Evolutionary conservation across 2,329 filamentous ascomycete species (phyloP).

Genomic region (Pyrenophora graminea): DNA sequence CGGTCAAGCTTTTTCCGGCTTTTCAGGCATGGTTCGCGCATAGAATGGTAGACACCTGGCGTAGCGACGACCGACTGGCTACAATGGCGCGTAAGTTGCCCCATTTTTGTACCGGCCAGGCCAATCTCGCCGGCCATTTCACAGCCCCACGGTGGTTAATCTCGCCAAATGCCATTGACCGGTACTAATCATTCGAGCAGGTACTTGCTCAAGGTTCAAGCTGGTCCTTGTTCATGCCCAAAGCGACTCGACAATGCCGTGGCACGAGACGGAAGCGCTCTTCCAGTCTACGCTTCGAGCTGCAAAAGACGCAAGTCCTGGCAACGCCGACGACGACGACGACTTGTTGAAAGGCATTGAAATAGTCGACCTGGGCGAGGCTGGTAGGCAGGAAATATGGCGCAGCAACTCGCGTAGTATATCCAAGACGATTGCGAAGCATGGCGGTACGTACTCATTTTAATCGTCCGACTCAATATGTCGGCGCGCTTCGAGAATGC

Average conservation of each 20-base stretch:
- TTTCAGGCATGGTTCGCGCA: conserved; percentile 66
- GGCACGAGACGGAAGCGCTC: conserved; percentile 39
- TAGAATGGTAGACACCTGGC: conserved; percentile 78
- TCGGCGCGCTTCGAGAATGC: conserved; percentile 1
- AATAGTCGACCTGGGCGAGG: conserved; percentile 40
- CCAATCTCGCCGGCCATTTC: neutral
- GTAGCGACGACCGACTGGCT: conserved; percentile 68
- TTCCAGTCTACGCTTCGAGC: conserved; percentile 36
- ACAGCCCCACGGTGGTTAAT: neutral
- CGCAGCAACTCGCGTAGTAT: conserved; percentile 27
- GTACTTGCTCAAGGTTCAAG: conserved; percentile 24
- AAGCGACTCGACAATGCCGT: conserved; percentile 43
- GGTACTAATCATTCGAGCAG: conserved; percentile 12
- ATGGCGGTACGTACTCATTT: conserved; percentile 39
- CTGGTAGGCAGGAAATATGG: conserved; percentile 41
- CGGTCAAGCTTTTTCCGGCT: conserved; percentile 68
- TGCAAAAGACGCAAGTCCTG: conserved; percentile 19
- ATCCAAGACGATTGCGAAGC: conserved; percentile 43
- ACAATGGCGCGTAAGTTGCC: conserved; percentile 53
- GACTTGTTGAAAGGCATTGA: conserved; percentile 20
- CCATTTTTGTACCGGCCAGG: neutral
- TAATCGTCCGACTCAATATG: neutral
- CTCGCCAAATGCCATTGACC: neutral
- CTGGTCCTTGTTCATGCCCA: conserved; percentile 43
- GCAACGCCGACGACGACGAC: conserved; percentile 17